Conservation (phyloP, 1,284 basidiomycete genomes). For the Spongiforma sp. region DNA sequence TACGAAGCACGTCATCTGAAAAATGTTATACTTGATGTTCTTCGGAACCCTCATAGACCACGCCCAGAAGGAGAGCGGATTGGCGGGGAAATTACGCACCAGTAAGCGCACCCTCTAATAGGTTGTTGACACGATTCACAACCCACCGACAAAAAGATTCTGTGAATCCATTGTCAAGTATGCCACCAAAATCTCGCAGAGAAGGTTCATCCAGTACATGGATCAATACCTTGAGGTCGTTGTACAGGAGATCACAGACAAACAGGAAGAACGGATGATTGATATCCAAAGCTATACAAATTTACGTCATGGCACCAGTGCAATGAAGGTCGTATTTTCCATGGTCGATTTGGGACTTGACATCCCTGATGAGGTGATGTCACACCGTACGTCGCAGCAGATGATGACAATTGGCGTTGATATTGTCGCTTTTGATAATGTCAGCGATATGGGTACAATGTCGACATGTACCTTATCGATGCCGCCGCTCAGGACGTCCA, state of each 20-base stretch:
- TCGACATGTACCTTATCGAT: too few relatives aligned
- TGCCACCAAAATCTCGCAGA: neutral
- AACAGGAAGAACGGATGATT: neutral
- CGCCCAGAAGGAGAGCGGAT: neutral
- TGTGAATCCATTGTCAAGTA: neutral
- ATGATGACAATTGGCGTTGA: neutral
- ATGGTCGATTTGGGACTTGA: neutral
- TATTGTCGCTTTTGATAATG: neutral
- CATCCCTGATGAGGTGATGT: neutral
- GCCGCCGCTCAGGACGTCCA: too few relatives aligned
- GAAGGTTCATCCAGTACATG: neutral
- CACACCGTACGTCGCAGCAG: neutral
- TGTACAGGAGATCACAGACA: neutral
- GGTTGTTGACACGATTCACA: neutral
- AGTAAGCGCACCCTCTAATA: neutral
- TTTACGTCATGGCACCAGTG: neutral
- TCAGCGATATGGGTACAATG: neutral
- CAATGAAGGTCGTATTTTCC: neutral
- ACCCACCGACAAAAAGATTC: neutral
- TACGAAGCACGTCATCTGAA: neutral
- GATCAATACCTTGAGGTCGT: neutral
- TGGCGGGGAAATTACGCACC: neutral
- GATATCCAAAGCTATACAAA: neutral
- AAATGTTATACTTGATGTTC: neutral
- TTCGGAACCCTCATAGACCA: neutral